These are phyloP conservation scores for Debaryomycetaceae sp. DNA, from an alignment of 1,139 yeast species.

Conservation along the genomic window DNA sequence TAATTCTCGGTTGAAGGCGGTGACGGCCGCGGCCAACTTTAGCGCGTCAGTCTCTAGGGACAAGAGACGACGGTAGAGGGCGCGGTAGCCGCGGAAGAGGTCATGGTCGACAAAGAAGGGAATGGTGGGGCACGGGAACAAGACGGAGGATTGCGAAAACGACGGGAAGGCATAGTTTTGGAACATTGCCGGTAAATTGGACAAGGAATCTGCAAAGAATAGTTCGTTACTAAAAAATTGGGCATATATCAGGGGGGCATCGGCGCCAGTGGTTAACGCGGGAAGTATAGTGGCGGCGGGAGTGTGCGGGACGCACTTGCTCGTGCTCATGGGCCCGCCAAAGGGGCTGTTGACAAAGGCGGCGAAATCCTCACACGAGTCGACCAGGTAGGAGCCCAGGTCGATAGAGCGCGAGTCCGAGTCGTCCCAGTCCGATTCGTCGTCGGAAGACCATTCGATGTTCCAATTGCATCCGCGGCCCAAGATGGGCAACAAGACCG, in stretches of 20 bases:
- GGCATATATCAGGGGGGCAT: conserved; percentile 1
- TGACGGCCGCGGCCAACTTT: conserved; percentile 3
- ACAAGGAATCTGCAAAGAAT: conserved; percentile 8
- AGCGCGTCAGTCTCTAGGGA: conserved; percentile 2
- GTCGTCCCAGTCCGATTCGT: background rate
- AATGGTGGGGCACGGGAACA: background rate
- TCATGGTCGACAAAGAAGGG: background rate
- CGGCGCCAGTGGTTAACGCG: conserved; percentile 5
- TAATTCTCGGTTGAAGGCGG: conserved; percentile 5
- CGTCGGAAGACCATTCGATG: too few relatives aligned
- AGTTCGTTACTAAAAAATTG: conserved; percentile 9
- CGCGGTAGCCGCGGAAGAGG: background rate
- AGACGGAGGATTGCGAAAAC: conserved; percentile 1
- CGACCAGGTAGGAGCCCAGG: background rate
- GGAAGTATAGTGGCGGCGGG: conserved; percentile 4
- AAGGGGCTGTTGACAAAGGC: background rate
- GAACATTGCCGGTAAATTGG: conserved; percentile 7
- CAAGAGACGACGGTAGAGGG: conserved; percentile 2
- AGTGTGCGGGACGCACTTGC: background rate
- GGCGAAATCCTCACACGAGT: background rate
- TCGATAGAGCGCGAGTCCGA: background rate
- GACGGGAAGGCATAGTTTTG: conserved; percentile 5
- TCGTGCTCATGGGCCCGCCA: background rate
- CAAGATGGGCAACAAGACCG: too few relatives aligned
- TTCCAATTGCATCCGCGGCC: too few relatives aligned